Conservation (phyloP, 306 rosid species). For the Sesbania bispinosa region DNA sequence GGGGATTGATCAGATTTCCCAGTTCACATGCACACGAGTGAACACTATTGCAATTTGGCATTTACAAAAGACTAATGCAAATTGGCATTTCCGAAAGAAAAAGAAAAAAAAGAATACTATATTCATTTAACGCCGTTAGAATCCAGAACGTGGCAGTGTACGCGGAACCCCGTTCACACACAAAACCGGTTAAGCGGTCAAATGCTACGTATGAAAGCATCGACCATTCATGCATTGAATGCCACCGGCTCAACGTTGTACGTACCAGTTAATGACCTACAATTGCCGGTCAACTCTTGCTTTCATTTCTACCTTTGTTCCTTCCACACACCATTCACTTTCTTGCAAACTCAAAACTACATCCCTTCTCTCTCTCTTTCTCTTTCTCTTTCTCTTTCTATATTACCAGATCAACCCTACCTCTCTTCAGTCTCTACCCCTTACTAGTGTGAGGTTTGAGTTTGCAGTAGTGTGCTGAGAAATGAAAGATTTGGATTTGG, state of each 20-base stretch:
- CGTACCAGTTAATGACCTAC: constrained; percentile 65
- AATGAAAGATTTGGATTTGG: constrained; percentile 27
- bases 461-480: background rate
- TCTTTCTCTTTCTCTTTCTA: constrained; percentile 20
- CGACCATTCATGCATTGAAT: constrained; percentile 52
- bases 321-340: constrained; percentile 28
- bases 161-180: constrained; percentile 53
- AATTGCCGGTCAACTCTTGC: constrained; percentile 64
- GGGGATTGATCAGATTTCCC: background rate
- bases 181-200: constrained; percentile 47
- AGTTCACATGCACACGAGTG: constrained; percentile 33
- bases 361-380: constrained; percentile 13
- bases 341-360: constrained; percentile 14
- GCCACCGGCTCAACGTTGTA: constrained; percentile 34
- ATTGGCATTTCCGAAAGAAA: too few relatives aligned
- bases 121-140: constrained; percentile 28
- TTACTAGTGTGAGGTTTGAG: background rate
- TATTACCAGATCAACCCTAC: constrained; percentile 46
- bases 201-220: constrained; percentile 52
- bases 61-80: too few relatives aligned
- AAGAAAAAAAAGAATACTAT: background rate
- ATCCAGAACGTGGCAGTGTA: constrained; percentile 22
- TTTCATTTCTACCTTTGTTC: too few relatives aligned
- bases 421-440: constrained; percentile 1
- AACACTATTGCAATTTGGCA: constrained; percentile 9